Evolutionary conservation across 352 stramenopile genomes (phyloP).

Genomic region (Globisporangium perplexum): DNA sequence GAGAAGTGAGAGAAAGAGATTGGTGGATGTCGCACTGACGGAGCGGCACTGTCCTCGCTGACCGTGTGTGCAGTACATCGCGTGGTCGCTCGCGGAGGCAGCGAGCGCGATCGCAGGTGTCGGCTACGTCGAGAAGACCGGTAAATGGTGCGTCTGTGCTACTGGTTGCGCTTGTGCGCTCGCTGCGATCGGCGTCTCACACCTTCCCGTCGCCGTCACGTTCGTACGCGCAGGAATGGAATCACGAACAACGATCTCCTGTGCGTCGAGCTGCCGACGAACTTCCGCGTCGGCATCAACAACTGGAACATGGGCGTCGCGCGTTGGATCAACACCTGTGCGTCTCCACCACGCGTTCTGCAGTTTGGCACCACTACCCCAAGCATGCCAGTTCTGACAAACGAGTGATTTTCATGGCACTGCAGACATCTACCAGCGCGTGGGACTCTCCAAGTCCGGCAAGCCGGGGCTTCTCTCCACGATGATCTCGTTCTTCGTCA

Average conservation of each 20-base stretch:
- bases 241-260: conserved; percentile 86
- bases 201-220: neutral
- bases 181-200: neutral
- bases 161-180: neutral
- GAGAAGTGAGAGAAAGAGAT: neutral
- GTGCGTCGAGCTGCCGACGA: conserved; percentile 82
- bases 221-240: conserved; percentile 44
- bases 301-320: conserved; percentile 88
- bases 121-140: conserved; percentile 70
- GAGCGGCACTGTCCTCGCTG: too few relatives aligned
- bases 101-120: conserved; percentile 69
- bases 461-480: conserved; percentile 69
- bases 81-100: conserved; percentile 78
- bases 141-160: conserved; percentile 46
- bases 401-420: neutral
- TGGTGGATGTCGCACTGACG: neutral
- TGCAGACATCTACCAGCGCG: conserved; percentile 82
- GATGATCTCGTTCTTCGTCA: conserved; percentile 77
- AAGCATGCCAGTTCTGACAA: neutral
- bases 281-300: conserved; percentile 82
- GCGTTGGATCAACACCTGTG: conserved; percentile 84
- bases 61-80: conserved; percentile 54
- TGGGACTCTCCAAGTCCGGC: conserved; percentile 73
- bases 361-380: neutral
- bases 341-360: neutral